phyloP scores from a whole-genome alignment of 495 filamentous ascomycete species.

The Hypoxylon crocopeplum region DNA sequence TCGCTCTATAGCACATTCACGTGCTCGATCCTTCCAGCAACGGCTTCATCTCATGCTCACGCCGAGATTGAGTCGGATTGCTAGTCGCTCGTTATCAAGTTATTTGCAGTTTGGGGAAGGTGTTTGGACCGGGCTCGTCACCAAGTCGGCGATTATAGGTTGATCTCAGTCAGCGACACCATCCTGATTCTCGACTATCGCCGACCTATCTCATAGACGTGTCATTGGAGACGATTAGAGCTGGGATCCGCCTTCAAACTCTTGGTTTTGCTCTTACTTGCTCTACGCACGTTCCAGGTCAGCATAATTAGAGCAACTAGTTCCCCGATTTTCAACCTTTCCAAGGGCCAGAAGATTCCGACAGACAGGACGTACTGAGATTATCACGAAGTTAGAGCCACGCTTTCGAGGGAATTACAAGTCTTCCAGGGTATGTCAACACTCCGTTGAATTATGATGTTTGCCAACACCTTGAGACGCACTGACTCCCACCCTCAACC shows the following conservation, averaged over 20 bases:
- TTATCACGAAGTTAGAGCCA: neutral
- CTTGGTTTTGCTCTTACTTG: neutral
- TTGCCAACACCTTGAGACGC: neutral
- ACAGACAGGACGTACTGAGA: neutral
- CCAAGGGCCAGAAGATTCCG: neutral
- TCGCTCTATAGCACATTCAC: conserved; percentile 8
- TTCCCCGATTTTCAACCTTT: neutral
- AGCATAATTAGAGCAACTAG: neutral
- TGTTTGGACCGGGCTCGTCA: conserved; percentile 2
- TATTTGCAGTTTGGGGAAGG: conserved; percentile 17
- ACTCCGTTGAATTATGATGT: neutral
- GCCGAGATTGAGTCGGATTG: conserved; percentile 28
- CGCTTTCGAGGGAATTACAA: conserved; percentile 4
- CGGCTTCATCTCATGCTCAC: conserved; percentile 30
- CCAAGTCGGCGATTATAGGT: conserved; percentile 1
- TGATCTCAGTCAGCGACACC: neutral
- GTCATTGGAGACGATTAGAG: neutral
- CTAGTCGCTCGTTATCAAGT: conserved; percentile 42
- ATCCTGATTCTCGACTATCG: neutral
- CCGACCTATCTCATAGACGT: neutral
- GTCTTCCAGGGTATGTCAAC: conserved; percentile 22
- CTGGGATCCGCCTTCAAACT: neutral
- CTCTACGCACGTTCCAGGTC: neutral
- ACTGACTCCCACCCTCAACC: neutral
- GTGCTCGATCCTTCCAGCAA: conserved; percentile 23